Evolutionary conservation across 2,329 filamentous ascomycete genomes (phyloP), one percentile per base, ranked within the genome.

Genomic region (Geosmithia putterillii): DNA sequence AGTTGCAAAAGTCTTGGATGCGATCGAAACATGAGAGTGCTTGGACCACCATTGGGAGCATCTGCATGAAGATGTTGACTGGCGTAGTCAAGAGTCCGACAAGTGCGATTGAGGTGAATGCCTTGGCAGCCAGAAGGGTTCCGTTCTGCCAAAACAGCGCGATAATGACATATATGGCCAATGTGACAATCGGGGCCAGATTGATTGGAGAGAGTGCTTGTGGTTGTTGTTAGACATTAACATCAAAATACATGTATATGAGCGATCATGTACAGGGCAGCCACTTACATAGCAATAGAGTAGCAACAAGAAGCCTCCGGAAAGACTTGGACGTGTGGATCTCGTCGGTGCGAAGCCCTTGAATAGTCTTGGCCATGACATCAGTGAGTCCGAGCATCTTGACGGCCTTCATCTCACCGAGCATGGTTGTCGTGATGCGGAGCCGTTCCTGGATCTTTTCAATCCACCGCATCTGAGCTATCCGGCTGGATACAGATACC

Each of bases 301-400:
- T 49, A 22, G 41, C 48, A 17, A 46, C 44, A 8, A 54, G 45
- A 8, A 52, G 42, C 14, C 40, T 46, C n/a, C 55, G 52, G 28
- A 47, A 55, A 20, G 43, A 45, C n/a, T 47, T 45, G 2, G 54
- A 54, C 12, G 38, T 40, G 12, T 41, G n/a, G 6, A 57, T 44
- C 23, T 57, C 49, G 5, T 38, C 39, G 3, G 50, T 42, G 37
- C 50, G 44, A 4, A 55, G 44, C 10, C 21, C 38, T 12, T 51
- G 46, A 19, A 56, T 52, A 1, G 34, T 28, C 1, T 20, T n/a
- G 4, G 47, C 44, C 10, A 57, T 51, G 0, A 49, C 46, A 0
- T 48, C 45, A 0, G 50, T 46, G 1, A 57, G 40, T 0, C 57
- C 57, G 1, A 56, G 48, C 57, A 61, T 61, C n/a, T 59, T 61